Percentiles rank a stretch among this genome's conserved stretches.
Evolutionary conservation across 106 monocot species (phyloP).

Genomic region (Cymbidium sinense): DNA sequence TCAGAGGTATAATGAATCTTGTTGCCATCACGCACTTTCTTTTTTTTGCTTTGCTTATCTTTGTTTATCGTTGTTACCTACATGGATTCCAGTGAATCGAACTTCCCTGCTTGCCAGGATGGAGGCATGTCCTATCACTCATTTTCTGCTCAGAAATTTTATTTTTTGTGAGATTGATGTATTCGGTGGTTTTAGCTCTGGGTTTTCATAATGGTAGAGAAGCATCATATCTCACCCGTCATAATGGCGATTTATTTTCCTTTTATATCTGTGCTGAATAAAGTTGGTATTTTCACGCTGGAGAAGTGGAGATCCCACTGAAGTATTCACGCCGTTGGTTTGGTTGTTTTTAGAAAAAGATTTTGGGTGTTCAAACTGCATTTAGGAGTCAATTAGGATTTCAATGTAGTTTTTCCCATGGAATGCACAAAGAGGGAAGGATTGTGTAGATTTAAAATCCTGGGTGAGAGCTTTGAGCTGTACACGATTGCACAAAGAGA

Average conservation of each 20-base stretch:
- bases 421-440: neutral
- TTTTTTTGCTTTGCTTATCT: neutral
- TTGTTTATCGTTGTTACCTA: neutral
- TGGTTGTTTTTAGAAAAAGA: neutral
- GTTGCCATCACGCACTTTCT: neutral
- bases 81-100: neutral
- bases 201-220: neutral
- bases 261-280: neutral
- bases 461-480: neutral
- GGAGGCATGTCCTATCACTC: neutral
- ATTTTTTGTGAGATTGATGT: neutral
- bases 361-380: neutral
- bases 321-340: neutral
- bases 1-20: constrained; percentile 30
- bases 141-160: neutral
- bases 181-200: neutral
- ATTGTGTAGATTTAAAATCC: neutral
- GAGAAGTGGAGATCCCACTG: too few relatives aligned
- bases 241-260: neutral
- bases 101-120: neutral
- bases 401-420: neutral
- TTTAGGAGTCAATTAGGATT: neutral
- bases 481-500: neutral
- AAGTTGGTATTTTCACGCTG: neutral
- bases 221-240: neutral